These are phyloP conservation scores for Tetrahymena malaccensis DNA, from an alignment of 73 alveolate species.

Conservation along the genomic window DNA sequence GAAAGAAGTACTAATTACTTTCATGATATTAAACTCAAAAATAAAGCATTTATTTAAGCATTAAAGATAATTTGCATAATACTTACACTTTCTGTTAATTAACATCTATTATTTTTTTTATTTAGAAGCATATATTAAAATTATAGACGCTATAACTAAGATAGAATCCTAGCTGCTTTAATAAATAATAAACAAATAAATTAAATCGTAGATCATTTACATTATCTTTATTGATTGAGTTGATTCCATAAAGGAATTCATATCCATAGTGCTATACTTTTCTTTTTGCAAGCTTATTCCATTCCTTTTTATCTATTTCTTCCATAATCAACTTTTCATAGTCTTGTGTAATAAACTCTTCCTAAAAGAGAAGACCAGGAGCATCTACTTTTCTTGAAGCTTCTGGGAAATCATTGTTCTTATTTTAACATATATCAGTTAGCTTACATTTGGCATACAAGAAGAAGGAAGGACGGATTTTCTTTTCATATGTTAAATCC, in stretches of 20 bases:
- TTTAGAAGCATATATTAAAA: neutral
- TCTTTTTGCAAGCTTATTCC: constrained; percentile 60
- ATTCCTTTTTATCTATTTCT: constrained; percentile 44
- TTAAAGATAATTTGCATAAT: neutral
- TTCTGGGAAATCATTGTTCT: constrained; percentile 29
- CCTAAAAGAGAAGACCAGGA: constrained; percentile 58
- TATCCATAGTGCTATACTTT: constrained; percentile 79
- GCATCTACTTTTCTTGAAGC: constrained; percentile 31
- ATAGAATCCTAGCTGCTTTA: neutral
- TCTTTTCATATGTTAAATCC: constrained; percentile 12
- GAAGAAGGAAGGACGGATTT: constrained; percentile 31
- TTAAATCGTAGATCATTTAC: neutral
- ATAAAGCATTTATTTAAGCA: too few relatives aligned
- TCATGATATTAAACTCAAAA: too few relatives aligned
- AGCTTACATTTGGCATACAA: neutral
- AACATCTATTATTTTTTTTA: too few relatives aligned
- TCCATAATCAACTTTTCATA: constrained; percentile 51
- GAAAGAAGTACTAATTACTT: too few relatives aligned
- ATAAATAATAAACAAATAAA: neutral
- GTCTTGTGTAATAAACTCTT: constrained; percentile 64
- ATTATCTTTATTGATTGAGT: constrained; percentile 18
- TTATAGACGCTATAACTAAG: neutral
- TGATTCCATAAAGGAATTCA: constrained; percentile 71
- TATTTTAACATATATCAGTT: constrained; percentile 5
- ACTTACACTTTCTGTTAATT: neutral